Percentiles rank a stretch among this genome's conserved stretches.
Evolutionary conservation across 75 land plant genomes (phyloP).

Genomic region (Larix kaempferi): DNA sequence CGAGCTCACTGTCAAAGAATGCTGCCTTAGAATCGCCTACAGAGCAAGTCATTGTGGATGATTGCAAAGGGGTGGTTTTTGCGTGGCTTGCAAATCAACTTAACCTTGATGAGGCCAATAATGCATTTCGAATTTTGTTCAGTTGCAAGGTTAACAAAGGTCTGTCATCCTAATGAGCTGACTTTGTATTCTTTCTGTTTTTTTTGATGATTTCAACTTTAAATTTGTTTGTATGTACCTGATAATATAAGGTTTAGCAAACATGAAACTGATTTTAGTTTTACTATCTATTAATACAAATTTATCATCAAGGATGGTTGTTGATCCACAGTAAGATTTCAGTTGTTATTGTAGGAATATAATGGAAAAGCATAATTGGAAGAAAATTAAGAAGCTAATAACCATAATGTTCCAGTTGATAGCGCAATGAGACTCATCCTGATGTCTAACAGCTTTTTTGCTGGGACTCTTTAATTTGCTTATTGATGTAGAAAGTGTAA

Average conservation of each 20-base stretch:
- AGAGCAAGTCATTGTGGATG: conserved; percentile 48
- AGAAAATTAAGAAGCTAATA: background rate
- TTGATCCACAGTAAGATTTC: background rate
- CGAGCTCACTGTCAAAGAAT: conserved; percentile 14
- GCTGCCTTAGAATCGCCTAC: conserved; percentile 9
- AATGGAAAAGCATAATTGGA: background rate
- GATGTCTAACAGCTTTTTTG: background rate
- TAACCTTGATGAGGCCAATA: conserved; percentile 58
- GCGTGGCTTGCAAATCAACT: conserved; percentile 82
- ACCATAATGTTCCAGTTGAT: background rate
- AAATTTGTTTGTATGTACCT: background rate
- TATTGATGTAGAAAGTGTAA: no score
- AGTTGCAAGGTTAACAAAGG: conserved; percentile 97
- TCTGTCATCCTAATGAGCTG: conserved; percentile 14
- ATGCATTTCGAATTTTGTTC: conserved; percentile 71
- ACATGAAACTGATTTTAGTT: background rate
- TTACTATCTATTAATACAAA: background rate
- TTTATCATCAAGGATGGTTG: background rate
- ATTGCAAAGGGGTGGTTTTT: conserved; percentile 86
- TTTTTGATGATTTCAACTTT: no score
- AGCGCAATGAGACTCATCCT: no score
- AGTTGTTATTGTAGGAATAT: background rate
- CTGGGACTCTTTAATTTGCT: background rate
- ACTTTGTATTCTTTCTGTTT: background rate
- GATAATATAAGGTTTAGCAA: background rate